Conservation (phyloP, 345 rosid genomes). For the Limnanthes douglasii region DNA sequence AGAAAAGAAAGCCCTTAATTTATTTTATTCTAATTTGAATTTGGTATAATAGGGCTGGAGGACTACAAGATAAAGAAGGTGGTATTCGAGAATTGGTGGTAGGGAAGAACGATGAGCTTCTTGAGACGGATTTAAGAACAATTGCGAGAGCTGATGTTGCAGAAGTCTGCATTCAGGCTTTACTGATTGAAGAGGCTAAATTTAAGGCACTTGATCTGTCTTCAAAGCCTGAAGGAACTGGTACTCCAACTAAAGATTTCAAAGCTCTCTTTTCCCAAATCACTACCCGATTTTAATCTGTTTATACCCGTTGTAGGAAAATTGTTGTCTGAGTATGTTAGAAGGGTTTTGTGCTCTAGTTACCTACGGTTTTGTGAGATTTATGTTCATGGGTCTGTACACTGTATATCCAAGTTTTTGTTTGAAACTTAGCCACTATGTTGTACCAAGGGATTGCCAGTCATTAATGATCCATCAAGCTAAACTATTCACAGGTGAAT, state of each 20-base stretch:
- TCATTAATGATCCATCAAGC: too few species aligned
- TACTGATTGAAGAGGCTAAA: conserved; percentile 60
- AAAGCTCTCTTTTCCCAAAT: conserved; percentile 63
- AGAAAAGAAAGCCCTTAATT: too few species aligned
- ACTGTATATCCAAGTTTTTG: too few species aligned
- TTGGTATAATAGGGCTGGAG: conserved; percentile 99
- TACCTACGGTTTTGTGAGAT: too few species aligned
- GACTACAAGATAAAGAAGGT: conserved; percentile 84
- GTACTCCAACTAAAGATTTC: conserved; percentile 82
- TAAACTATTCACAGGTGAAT: too few species aligned
- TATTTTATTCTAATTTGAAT: too few species aligned
- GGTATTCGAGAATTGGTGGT: conserved; percentile 68
- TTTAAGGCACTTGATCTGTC: conserved; percentile 86
- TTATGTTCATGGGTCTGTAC: too few species aligned
- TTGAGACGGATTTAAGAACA: conserved; percentile 66
- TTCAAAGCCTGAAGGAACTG: conserved; percentile 73
- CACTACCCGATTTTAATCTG: conserved; percentile 44
- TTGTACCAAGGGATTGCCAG: too few species aligned
- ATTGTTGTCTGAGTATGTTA: too few species aligned
- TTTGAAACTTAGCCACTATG: too few species aligned
- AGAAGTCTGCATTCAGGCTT: conserved; percentile 77
- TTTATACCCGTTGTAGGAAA: too few species aligned
- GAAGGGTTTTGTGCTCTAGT: too few species aligned
- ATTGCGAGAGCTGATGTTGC: conserved; percentile 82
- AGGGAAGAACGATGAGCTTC: conserved; percentile 90